These are phyloP conservation scores for Pichia sp. DNA, from an alignment of 1,139 yeast genomes.

Conservation along the genomic window DNA sequence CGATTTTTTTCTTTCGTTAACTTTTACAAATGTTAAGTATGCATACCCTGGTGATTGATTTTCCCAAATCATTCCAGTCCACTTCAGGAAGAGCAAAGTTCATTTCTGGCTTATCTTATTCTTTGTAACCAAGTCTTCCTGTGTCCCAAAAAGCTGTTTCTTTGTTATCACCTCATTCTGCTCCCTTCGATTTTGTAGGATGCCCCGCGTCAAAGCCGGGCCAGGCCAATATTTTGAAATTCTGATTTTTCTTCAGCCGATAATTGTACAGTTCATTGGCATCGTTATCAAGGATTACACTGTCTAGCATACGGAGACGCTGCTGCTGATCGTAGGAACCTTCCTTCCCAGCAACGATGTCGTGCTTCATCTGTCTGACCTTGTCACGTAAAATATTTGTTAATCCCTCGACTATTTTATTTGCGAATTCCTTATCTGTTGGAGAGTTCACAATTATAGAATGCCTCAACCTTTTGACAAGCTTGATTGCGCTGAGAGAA, in stretches of 20 bases:
- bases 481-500: constrained; percentile 24
- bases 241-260: constrained; percentile 18
- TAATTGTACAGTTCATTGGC: constrained; percentile 3
- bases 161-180: not conserved
- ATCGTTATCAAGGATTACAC: constrained; percentile 8
- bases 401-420: constrained; percentile 43
- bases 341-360: constrained; percentile 26
- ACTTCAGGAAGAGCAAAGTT: constrained; percentile 23
- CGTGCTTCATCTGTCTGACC: constrained; percentile 24
- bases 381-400: constrained; percentile 43
- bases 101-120: constrained; percentile 8
- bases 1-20: not conserved
- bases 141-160: not conserved
- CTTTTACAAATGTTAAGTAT: not conserved
- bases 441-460: constrained; percentile 46
- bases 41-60: constrained; percentile 25
- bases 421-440: constrained; percentile 50
- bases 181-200: constrained; percentile 33
- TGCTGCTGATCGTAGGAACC: not conserved
- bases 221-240: constrained; percentile 49
- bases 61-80: constrained; percentile 28
- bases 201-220: constrained; percentile 67
- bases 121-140: not conserved
- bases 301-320: constrained; percentile 1
- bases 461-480: constrained; percentile 36